Evolutionary conservation across 2,329 filamentous ascomycete genomes (phyloP).

Genomic region (Dothidotthia symphoricarpi): DNA sequence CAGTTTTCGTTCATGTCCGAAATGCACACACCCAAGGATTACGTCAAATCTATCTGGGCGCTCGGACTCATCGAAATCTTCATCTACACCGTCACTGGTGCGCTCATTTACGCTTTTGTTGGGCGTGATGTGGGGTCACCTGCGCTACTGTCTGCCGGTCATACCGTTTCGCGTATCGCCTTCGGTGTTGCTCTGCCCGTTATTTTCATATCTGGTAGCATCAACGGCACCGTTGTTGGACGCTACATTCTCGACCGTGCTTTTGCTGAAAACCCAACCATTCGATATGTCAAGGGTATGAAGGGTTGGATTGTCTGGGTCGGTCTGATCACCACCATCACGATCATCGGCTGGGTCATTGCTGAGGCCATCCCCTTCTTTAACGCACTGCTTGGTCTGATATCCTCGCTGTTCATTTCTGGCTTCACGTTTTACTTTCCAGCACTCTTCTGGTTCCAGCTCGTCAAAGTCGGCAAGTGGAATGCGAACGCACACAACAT

Average conservation of each 20-base stretch:
- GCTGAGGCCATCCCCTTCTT: slow-evolving; percentile 71
- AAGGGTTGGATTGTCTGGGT: slow-evolving; percentile 57
- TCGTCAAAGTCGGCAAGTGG: slow-evolving; percentile 48
- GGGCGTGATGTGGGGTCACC: slow-evolving; percentile 62
- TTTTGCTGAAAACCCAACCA: slow-evolving; percentile 55
- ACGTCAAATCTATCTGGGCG: slow-evolving; percentile 56
- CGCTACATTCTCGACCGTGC: slow-evolving; percentile 64
- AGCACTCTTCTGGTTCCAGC: slow-evolving; percentile 39
- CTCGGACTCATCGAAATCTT: slow-evolving; percentile 58
- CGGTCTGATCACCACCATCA: slow-evolving; percentile 55
- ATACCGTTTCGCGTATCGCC: slow-evolving; percentile 63
- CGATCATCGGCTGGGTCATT: slow-evolving; percentile 66
- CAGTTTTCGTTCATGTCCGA: slow-evolving; percentile 70
- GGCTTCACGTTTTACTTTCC: slow-evolving; percentile 62
- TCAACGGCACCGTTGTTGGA: slow-evolving; percentile 66
- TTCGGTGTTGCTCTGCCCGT: slow-evolving; percentile 70
- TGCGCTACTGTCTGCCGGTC: slow-evolving; percentile 63
- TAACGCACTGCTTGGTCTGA: slow-evolving; percentile 65
- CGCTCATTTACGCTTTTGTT: slow-evolving; percentile 67
- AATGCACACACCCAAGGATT: slow-evolving; percentile 62
- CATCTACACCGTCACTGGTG: slow-evolving; percentile 67
- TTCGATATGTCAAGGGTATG: slow-evolving; percentile 41
- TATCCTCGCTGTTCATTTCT: slow-evolving; percentile 61
- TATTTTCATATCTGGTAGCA: slow-evolving; percentile 69
- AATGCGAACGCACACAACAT: slow-evolving; percentile 36